Percentiles rank a stretch among this genome's conserved stretches.
phyloP scores from a whole-genome alignment of 2,329 filamentous ascomycete species.

The Aspergillus costaricaensis region DNA sequence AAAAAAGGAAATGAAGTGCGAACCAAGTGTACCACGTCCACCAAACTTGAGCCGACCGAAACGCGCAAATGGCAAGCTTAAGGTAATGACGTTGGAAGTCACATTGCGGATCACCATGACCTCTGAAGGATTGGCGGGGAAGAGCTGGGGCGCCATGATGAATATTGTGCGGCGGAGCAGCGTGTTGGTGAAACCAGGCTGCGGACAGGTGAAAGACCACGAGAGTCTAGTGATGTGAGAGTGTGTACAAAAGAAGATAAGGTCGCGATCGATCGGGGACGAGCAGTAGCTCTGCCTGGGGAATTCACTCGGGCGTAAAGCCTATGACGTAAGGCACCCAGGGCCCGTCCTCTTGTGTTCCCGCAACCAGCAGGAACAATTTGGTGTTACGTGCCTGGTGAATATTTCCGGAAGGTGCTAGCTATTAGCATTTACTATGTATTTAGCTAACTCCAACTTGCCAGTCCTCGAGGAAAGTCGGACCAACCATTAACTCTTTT shows the following conservation, averaged over 20 bases:
- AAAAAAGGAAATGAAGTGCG: slow-evolving; percentile 24
- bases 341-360: background rate
- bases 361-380: background rate
- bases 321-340: background rate
- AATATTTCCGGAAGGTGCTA: background rate
- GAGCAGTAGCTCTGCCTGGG: background rate
- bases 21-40: slow-evolving; percentile 82
- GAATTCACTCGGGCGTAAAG: background rate
- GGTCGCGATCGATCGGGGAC: background rate
- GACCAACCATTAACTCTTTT: background rate
- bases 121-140: slow-evolving; percentile 71
- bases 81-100: slow-evolving; percentile 67
- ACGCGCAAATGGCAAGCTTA: slow-evolving; percentile 74
- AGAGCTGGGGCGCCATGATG: slow-evolving; percentile 50
- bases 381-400: background rate
- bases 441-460: too few species aligned
- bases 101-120: slow-evolving; percentile 90
- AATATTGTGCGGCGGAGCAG: background rate
- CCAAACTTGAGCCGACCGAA: slow-evolving; percentile 80
- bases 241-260: background rate
- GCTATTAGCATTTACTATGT: too few species aligned
- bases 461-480: background rate
- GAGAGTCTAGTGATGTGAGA: background rate
- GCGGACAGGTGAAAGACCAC: background rate
- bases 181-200: background rate